Base-by-base conservation (phyloP, 1,139 yeast genomes). In the Eremothecium coryli region DNA sequence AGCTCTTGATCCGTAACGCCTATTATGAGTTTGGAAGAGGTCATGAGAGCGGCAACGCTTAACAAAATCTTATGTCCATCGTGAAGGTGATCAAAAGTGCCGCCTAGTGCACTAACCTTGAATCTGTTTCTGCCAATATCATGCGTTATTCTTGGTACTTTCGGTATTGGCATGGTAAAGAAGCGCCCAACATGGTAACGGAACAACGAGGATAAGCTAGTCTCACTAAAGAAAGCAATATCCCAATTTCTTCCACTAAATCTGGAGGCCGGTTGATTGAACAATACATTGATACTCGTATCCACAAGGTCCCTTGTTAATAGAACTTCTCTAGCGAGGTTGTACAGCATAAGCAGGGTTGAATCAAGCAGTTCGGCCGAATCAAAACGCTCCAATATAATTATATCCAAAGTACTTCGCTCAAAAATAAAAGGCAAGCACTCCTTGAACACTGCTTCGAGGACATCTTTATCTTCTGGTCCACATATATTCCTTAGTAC, bases 21-120 rank as follows among this genome's bases (percentile, higher is more conserved):
- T 6, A 90, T 66, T 35, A 90, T 80, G 9, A 90, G 61, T 16
- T 59, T 61, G 3, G 56, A 48, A 4, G 60, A 50, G 0, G 93
- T 67, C 10, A 84, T 46, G 50, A 76, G 86, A 0, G 77, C 73
- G 0, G 93, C 70, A 45, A 84, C 65, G 0, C 94, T 78, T 6
- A 93, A 64, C 14, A 93, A 62, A 20, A 90, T 77, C 56, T 82
- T 85, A 59, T 93, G 99, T 0, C 98, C 99, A 51, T 82, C 95
- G 50, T 93, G 99, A 24, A 93, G 54, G 59, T 93, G 97, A 54
- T 93, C 99, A 62, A 93, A 93, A 0, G 98, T 93, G 0, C 99
- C 99, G 1, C 98, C 98, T 1, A 88, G 77, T 1, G 93, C 93
- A 10, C 62, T 61, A 2, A 63, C 61, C 11, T 43, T 35, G 41